Conservation (phyloP, 768 basidiomycete species). For the Pisolithus orientalis region DNA sequence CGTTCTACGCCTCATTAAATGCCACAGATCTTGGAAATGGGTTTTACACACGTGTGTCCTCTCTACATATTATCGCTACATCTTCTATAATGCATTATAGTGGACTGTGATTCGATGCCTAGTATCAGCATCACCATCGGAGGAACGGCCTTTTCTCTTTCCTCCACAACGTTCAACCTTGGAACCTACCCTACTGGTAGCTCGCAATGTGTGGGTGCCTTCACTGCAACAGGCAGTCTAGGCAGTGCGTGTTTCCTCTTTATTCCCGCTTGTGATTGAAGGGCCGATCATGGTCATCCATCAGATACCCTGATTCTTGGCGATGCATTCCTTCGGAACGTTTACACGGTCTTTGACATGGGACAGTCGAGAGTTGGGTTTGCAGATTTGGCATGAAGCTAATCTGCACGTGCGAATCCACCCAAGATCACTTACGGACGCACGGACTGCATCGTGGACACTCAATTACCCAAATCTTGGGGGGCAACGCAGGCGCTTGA, state of each 20-base stretch:
- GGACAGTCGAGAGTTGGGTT: conserved; percentile 37
- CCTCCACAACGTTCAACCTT: conserved; percentile 30
- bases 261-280: background rate
- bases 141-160: conserved; percentile 26
- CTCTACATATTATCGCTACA: background rate
- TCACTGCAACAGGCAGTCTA: conserved; percentile 9
- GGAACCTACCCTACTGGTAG: conserved; percentile 18
- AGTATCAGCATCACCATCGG: conserved; percentile 29
- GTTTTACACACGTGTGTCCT: conserved; percentile 28
- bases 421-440: background rate
- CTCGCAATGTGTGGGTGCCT: conserved; percentile 14
- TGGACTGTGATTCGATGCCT: conserved; percentile 21
- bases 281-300: background rate
- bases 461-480: background rate
- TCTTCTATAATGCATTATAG: conserved; percentile 7
- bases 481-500: background rate
- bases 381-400: conserved; percentile 23
- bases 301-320: conserved; percentile 31
- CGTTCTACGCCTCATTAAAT: conserved; percentile 26
- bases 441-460: background rate
- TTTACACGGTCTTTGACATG: conserved; percentile 41
- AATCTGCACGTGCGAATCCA: background rate
- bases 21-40: conserved; percentile 27
- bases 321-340: conserved; percentile 38
- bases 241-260: conserved; percentile 13